A percentile compares a stretch with the other conserved stretches of the same genome.
phyloP scores from a whole-genome alignment of 495 filamentous ascomycete genomes.

The Neurospora discreta region DNA sequence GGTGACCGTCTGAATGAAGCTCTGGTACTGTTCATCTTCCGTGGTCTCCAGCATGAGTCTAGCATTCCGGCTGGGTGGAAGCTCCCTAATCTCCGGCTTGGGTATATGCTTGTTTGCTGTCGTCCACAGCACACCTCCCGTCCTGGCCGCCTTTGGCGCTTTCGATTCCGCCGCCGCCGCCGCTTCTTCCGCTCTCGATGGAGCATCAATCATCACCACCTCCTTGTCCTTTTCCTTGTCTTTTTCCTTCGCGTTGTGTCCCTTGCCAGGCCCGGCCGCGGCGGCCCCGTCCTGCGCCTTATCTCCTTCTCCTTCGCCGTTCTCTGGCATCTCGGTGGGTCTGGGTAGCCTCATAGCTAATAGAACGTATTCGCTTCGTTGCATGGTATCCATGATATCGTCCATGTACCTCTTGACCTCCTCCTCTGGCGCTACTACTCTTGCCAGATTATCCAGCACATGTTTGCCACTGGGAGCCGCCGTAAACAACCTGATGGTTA shows the following conservation, averaged over 20 bases:
- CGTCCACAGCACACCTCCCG: slow-evolving; percentile 30
- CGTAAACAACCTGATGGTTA: slow-evolving; percentile 68
- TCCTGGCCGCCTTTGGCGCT: slow-evolving; percentile 9
- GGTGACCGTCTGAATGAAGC: slow-evolving; percentile 31
- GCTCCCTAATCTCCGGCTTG: slow-evolving; percentile 13
- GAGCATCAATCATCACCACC: slow-evolving; percentile 10
- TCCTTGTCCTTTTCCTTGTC: slow-evolving; percentile 7
- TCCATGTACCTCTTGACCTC: slow-evolving; percentile 78
- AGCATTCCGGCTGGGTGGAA: slow-evolving; percentile 20
- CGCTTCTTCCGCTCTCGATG: not conserved
- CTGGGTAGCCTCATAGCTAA: slow-evolving; percentile 54
- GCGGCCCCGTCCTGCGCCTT: not conserved
- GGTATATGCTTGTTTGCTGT: slow-evolving; percentile 20
- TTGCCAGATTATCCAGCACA: slow-evolving; percentile 55
- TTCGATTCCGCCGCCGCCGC: not conserved
- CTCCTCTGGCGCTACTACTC: slow-evolving; percentile 66
- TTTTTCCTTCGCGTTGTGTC: slow-evolving; percentile 2
- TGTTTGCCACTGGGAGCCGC: slow-evolving; percentile 40
- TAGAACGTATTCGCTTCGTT: slow-evolving; percentile 56
- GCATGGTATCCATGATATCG: slow-evolving; percentile 64
- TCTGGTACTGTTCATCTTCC: slow-evolving; percentile 39
- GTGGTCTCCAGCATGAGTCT: slow-evolving; percentile 15
- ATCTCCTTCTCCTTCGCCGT: slow-evolving; percentile 12
- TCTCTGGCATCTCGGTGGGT: slow-evolving; percentile 13
- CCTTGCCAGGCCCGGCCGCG: slow-evolving; percentile 17